phyloP scores from a whole-genome alignment of 2,329 filamentous ascomycete species.

The Hymenoscyphus fructigenus region DNA sequence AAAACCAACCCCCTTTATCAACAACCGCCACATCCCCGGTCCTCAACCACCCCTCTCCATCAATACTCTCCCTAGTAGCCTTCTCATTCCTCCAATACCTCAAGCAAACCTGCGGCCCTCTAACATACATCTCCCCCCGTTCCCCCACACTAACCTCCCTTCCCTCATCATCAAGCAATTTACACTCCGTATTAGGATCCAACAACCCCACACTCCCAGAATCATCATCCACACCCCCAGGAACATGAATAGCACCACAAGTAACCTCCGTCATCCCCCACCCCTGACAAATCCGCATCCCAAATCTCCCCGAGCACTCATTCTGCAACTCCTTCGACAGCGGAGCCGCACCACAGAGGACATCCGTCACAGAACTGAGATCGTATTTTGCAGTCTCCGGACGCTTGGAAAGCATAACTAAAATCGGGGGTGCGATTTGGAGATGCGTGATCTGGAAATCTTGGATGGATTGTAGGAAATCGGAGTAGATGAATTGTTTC shows the following conservation, averaged over 20 bases:
- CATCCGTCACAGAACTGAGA: constrained; percentile 47
- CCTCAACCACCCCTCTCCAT: constrained; percentile 47
- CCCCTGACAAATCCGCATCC: constrained; percentile 48
- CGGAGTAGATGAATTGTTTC: constrained; percentile 53
- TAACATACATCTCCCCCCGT: constrained; percentile 45
- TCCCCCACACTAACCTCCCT: constrained; percentile 39
- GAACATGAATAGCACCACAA: constrained; percentile 44
- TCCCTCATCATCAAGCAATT: constrained; percentile 41
- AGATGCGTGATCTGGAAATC: constrained; percentile 54
- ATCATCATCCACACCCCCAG: constrained; percentile 38
- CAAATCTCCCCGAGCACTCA: constrained; percentile 38
- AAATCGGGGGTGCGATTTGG: constrained; percentile 55
- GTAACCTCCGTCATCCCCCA: constrained; percentile 62
- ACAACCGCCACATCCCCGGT: constrained; percentile 57
- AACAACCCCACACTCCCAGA: constrained; percentile 53
- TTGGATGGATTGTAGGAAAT: constrained; percentile 51
- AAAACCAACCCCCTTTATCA: constrained; percentile 55
- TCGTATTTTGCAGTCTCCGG: constrained; percentile 52
- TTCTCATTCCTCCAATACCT: constrained; percentile 43
- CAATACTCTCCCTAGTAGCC: constrained; percentile 39
- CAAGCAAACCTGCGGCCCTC: constrained; percentile 44
- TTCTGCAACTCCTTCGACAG: constrained; percentile 43
- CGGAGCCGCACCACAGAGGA: constrained; percentile 55
- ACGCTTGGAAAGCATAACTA: constrained; percentile 60
- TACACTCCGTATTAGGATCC: constrained; percentile 49